phyloP scores from a whole-genome alignment of 345 rosid genomes.

The Syzygium aqueum region DNA sequence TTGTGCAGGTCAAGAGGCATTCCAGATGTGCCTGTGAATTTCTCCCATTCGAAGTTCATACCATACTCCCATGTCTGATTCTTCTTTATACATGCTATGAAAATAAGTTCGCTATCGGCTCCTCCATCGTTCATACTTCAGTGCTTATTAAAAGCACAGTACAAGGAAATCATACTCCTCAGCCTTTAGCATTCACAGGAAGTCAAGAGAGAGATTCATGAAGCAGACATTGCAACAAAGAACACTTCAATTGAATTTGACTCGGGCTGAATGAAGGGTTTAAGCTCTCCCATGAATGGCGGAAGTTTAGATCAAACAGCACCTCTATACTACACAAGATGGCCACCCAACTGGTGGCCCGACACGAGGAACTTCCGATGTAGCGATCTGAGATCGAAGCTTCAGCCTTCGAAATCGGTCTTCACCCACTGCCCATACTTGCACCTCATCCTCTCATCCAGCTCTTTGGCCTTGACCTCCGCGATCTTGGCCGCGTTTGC shows the following conservation, averaged over 20 bases:
- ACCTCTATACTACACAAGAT: background rate
- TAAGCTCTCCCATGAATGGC: background rate
- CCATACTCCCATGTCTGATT: background rate
- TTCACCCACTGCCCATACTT: slow-evolving; percentile 43
- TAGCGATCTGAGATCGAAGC: background rate
- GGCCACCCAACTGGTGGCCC: slow-evolving; percentile 33
- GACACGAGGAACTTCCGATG: background rate
- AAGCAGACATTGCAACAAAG: background rate
- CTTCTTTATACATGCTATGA: background rate
- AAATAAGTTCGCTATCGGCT: background rate
- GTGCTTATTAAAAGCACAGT: background rate
- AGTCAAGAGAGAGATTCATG: background rate
- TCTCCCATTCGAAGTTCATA: background rate
- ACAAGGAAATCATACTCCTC: background rate
- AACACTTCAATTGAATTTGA: background rate
- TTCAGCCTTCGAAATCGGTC: slow-evolving; percentile 47
- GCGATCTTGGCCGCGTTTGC: slow-evolving; percentile 33
- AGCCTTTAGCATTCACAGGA: background rate
- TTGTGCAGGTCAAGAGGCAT: background rate
- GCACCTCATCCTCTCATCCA: slow-evolving; percentile 22
- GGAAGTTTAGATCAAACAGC: background rate
- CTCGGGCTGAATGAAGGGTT: background rate
- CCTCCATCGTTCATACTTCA: background rate
- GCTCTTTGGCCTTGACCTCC: slow-evolving; percentile 27
- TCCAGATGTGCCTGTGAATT: background rate